Evolutionary conservation across 2,329 filamentous ascomycete species (phyloP), one percentile per base, ranked within the genome.

Genomic region (Fusarium fracticaudum): DNA sequence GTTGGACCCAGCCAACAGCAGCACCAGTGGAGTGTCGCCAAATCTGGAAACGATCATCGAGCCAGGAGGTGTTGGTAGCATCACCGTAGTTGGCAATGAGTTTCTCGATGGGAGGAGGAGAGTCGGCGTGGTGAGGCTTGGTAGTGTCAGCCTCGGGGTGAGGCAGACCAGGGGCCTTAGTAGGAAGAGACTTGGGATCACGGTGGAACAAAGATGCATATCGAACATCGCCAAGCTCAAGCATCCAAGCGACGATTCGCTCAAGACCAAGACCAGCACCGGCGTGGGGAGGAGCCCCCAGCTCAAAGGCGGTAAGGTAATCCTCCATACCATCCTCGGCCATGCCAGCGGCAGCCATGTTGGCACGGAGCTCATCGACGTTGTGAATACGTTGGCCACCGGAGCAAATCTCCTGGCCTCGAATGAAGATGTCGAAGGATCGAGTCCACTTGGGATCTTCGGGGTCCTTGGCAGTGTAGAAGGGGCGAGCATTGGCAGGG

Each of bases 31-130:
- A 84, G 79, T 98, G 94, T 37, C 95, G 91, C 94, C 94, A 98
- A 66, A 97, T 91, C 79, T 94, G 88, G 81, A 95, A 98, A 12
- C 94, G 91, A 12, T 95, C 93, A 81, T 98, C 95, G 13, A 96
- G 89, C 94, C 95, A 98, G 0, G 94, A 96, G 0, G 95, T 98
- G 79, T 97, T 97, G 55, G 94, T 95, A 5, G 95, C 94, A 82
- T 98, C 95, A 71, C 95, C 95, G 77, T 98, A 98, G 82, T 98
- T 98, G 79, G 94, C 94, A 81, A 98, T 95, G 47, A 98, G 91
- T 80, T 97, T 93, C 80, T 95, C 94, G 10, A 98, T 81, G 0
- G 94, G 88, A 59, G 95, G 95, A 61, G 93, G 85, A 57, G 91
- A 87, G 79, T 85, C 87, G 64, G 83, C 86, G 75, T 83, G 75